Evolutionary conservation across 768 basidiomycete species (phyloP).

Genomic region (Phlebiopsis gigantea): DNA sequence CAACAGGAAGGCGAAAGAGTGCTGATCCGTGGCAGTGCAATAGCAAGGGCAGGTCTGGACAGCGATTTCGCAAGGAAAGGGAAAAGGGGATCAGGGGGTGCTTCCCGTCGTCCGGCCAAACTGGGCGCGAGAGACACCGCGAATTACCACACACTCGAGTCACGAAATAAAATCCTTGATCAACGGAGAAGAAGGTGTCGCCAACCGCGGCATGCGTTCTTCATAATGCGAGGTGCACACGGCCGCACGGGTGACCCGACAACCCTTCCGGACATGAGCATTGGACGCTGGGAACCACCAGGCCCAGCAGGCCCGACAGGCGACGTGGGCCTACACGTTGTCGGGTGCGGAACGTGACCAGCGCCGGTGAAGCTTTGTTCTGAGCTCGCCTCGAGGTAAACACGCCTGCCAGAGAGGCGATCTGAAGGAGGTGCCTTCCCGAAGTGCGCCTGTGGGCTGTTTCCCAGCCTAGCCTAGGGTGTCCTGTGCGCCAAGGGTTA

Average conservation of each 20-base stretch:
- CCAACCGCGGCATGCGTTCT: not conserved
- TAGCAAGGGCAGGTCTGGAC: not conserved
- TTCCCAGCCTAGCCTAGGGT: not conserved
- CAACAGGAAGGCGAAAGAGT: not conserved
- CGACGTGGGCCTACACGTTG: not conserved
- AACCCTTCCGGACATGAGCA: conserved; percentile 3
- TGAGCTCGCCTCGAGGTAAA: not conserved
- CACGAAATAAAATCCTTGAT: not conserved
- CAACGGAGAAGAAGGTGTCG: not conserved
- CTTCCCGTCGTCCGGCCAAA: not conserved
- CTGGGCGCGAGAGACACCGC: not conserved
- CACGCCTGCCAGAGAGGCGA: conserved; percentile 1
- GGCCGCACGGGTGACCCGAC: not conserved
- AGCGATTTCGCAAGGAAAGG: not conserved
- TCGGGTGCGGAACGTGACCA: not conserved
- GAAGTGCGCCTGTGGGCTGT: not conserved
- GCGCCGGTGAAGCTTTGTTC: not conserved
- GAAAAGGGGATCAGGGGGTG: conserved; percentile 1
- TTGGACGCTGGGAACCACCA: not conserved
- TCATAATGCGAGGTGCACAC: not conserved
- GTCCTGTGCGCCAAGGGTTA: not conserved
- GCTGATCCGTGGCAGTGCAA: conserved; percentile 4
- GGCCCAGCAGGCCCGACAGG: not conserved
- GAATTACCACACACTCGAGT: not conserved
- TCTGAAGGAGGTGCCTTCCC: conserved; percentile 2